Conservation (phyloP, 441 rosid genomes). For the Raphanus hybrid region DNA sequence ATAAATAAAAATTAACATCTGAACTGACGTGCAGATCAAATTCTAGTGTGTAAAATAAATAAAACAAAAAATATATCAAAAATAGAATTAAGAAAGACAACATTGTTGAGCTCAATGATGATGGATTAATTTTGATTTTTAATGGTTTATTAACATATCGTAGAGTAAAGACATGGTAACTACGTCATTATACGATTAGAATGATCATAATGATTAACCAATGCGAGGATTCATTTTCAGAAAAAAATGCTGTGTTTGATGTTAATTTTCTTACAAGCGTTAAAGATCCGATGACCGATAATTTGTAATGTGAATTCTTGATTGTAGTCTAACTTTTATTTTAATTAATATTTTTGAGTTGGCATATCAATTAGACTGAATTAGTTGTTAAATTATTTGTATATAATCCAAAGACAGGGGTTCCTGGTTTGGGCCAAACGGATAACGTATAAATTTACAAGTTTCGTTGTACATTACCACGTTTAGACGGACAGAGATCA, state of each 20-base stretch:
- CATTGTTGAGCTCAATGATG: constrained; percentile 24
- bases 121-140: constrained; percentile 3
- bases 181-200: constrained; percentile 19
- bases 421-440: constrained; percentile 7
- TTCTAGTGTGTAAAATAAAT: neutral
- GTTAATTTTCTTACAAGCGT: neutral
- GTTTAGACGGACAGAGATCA: constrained; percentile 30
- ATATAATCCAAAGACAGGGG: neutral
- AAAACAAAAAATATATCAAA: neutral
- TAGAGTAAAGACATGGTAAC: constrained; percentile 35
- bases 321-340: neutral
- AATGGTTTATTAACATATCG: constrained; percentile 8
- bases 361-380: neutral
- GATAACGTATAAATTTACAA: constrained; percentile 5
- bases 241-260: neutral
- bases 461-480: constrained; percentile 19
- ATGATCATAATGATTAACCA: constrained; percentile 19
- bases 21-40: too few relatives aligned
- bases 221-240: neutral
- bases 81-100: neutral
- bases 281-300: constrained; percentile 2
- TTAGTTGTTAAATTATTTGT: neutral
- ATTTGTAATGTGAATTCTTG: constrained; percentile 2
- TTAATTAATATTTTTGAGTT: neutral
- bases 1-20: too few relatives aligned